A percentile compares a stretch with the other conserved stretches of the same genome.
phyloP scores from a whole-genome alignment of 305 asterid species.

The Rubia balearica region DNA sequence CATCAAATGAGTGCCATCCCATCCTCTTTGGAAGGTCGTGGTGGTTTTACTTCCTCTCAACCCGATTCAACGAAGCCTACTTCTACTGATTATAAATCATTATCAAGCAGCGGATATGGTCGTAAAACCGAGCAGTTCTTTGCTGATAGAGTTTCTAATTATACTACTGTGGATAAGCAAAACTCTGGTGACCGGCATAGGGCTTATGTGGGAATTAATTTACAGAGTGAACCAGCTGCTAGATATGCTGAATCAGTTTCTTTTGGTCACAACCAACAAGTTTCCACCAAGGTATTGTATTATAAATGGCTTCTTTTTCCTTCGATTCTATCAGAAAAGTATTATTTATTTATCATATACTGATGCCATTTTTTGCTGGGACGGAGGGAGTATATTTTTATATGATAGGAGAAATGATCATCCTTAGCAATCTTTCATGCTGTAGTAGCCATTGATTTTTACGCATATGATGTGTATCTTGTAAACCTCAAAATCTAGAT shows the following conservation, averaged over 20 bases:
- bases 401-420: background rate
- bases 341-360: background rate
- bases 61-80: constrained; percentile 66
- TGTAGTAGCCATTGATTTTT: background rate
- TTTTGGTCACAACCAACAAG: constrained; percentile 79
- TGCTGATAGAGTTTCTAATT: constrained; percentile 66
- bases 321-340: constrained; percentile 8
- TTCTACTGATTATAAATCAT: constrained; percentile 53
- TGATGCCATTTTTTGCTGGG: no score
- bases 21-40: constrained; percentile 66
- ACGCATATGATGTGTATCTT: background rate
- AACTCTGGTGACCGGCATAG: constrained; percentile 59
- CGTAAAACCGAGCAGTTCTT: constrained; percentile 68
- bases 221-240: constrained; percentile 58
- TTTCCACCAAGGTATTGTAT: constrained; percentile 22
- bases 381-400: no score
- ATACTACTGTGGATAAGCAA: constrained; percentile 63
- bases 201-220: constrained; percentile 65
- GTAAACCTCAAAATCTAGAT: background rate
- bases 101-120: constrained; percentile 65
- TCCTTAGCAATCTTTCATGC: background rate
- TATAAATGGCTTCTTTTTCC: background rate
- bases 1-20: constrained; percentile 48
- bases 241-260: constrained; percentile 62
- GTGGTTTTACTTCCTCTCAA: constrained; percentile 54